A percentile compares a stretch with the other conserved stretches of the same genome.
Conservation (phyloP, 805 yeast species). For the Kuraishia molischiana region DNA sequence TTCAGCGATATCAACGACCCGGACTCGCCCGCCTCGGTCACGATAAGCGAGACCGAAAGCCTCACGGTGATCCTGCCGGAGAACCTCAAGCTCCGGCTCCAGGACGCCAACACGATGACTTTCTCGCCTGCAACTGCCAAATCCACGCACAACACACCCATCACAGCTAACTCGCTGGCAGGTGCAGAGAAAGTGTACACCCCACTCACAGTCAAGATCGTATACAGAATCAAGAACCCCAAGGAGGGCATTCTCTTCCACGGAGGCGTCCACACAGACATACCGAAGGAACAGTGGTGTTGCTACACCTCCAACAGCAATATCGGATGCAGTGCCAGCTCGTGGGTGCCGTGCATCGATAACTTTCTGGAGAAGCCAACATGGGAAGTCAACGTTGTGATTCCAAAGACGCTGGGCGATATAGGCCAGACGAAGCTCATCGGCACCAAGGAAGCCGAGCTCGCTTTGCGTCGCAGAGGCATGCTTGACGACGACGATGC, state of each 20-base stretch:
- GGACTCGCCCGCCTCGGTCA: constrained; percentile 12
- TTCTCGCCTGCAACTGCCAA: constrained; percentile 24
- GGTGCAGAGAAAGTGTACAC: constrained; percentile 43
- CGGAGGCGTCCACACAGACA: constrained; percentile 42
- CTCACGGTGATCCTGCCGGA: constrained; percentile 57
- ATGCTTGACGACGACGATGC: constrained; percentile 15
- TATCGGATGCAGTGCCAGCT: constrained; percentile 71
- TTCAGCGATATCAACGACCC: constrained; percentile 34
- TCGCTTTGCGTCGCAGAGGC: constrained; percentile 14
- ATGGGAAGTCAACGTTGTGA: constrained; percentile 84
- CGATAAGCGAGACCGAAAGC: constrained; percentile 47
- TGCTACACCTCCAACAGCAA: constrained; percentile 80
- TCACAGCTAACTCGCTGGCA: constrained; percentile 17
- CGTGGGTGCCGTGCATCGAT: constrained; percentile 98
- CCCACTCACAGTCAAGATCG: constrained; percentile 64
- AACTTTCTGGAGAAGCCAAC: constrained; percentile 80
- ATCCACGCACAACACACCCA: constrained; percentile 24
- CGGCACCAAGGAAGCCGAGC: constrained; percentile 26
- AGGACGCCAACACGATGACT: constrained; percentile 32
- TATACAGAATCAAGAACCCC: constrained; percentile 56
- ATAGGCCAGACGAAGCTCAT: constrained; percentile 40
- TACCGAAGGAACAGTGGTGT: constrained; percentile 53
- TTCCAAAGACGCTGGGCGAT: constrained; percentile 73
- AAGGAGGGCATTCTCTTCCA: constrained; percentile 70
- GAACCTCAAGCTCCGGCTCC: constrained; percentile 48